phyloP scores from a whole-genome alignment of 73 alveolate genomes.

The Symbiodinium natans region DNA sequence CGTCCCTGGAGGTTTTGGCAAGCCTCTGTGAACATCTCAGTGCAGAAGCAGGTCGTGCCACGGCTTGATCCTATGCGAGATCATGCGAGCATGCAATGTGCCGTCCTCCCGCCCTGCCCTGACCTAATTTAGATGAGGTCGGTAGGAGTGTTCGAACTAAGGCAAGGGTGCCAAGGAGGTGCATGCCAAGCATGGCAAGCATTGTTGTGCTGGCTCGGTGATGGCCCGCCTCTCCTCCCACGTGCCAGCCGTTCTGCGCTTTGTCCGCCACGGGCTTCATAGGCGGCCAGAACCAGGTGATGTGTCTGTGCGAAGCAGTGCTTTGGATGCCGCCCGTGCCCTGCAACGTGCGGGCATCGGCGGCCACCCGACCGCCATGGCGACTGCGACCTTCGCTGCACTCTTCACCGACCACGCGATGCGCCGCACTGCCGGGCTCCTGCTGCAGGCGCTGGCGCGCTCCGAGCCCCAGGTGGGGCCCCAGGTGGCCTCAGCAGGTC shows the following conservation, averaged over 20 bases:
- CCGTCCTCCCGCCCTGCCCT: no score
- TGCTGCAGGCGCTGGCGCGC: conserved; percentile 51
- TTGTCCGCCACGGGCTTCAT: background rate
- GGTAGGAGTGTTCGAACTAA: no score
- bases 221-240: background rate
- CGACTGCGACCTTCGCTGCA: background rate
- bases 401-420: background rate
- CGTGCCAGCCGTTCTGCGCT: background rate
- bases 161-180: conserved; percentile 6
- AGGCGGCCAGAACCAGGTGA: conserved; percentile 28
- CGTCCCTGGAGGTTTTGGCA: background rate
- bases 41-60: background rate
- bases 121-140: no score
- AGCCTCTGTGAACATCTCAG: background rate
- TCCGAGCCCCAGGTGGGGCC: conserved; percentile 43
- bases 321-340: conserved; percentile 38
- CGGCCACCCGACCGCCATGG: conserved; percentile 24
- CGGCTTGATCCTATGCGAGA: background rate
- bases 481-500: no score
- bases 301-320: conserved; percentile 22
- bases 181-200: background rate
- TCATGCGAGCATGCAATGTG: no score
- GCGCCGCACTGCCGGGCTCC: background rate
- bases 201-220: background rate
- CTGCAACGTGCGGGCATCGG: conserved; percentile 63